Evolutionary conservation across 2,329 filamentous ascomycete genomes (phyloP).

Genomic region (Pseudocercospora fuligena): DNA sequence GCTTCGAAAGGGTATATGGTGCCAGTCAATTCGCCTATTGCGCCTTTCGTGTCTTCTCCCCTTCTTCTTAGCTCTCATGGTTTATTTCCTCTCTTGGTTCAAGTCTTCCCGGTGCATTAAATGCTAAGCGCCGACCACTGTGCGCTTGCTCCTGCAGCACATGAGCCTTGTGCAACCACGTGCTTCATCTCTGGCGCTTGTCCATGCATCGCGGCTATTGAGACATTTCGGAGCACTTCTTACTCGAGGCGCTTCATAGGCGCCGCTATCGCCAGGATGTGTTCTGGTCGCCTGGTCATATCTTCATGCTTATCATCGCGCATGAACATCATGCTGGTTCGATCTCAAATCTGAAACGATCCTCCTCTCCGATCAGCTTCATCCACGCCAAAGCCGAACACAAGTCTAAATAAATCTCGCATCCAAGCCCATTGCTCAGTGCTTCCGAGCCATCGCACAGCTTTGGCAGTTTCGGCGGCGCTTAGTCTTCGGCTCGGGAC

Average conservation of each 20-base stretch:
- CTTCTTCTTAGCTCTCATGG: neutral
- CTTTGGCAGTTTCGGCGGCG: slow-evolving; percentile 78
- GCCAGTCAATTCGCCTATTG: neutral
- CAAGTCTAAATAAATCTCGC: slow-evolving; percentile 78
- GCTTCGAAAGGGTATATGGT: neutral
- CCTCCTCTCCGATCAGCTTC: slow-evolving; percentile 59
- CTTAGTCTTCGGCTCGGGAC: slow-evolving; percentile 65
- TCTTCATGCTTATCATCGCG: neutral
- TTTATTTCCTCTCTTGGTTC: neutral
- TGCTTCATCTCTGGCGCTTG: neutral
- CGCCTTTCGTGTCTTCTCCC: neutral
- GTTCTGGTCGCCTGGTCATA: neutral
- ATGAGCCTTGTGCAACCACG: neutral
- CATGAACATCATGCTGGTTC: neutral
- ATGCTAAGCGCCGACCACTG: neutral
- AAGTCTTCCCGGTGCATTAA: neutral
- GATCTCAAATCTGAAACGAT: slow-evolving; percentile 24
- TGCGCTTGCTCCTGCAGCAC: neutral
- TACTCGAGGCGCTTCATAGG: slow-evolving; percentile 5
- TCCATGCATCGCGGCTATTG: neutral
- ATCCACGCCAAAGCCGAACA: slow-evolving; percentile 83
- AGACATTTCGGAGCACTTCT: neutral
- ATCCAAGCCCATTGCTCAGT: slow-evolving; percentile 78
- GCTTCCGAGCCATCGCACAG: slow-evolving; percentile 75
- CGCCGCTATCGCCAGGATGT: neutral